Evolutionary conservation across 352 stramenopile species (phyloP).

Genomic region (Globisporangium barbulae): DNA sequence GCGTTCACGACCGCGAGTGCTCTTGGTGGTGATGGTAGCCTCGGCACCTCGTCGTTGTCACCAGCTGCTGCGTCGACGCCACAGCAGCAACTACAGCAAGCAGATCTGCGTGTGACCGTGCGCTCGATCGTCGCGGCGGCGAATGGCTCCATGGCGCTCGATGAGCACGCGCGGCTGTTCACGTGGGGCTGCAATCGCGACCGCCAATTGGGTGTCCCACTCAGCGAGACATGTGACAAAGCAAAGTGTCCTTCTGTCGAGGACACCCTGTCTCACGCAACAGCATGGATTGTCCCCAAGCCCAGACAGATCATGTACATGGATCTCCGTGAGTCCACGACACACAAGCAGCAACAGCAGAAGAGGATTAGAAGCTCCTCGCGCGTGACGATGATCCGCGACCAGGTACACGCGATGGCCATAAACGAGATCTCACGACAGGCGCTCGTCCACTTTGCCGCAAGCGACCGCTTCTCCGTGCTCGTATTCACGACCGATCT

Average conservation of each 20-base stretch:
- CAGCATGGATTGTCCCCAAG: not conserved
- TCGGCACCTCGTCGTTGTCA: not conserved
- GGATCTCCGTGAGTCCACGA: conserved; percentile 25
- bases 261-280: not conserved
- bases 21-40: not conserved
- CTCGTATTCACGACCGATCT: conserved; percentile 48
- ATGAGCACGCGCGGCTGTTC: conserved; percentile 49
- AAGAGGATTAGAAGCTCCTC: not conserved
- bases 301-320: conserved; percentile 46
- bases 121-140: conserved; percentile 27
- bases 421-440: conserved; percentile 8
- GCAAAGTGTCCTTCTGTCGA: not conserved
- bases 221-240: not conserved
- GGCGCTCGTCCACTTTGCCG: conserved; percentile 31
- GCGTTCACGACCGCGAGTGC: not conserved
- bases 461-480: conserved; percentile 44
- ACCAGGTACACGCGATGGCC: conserved; percentile 25
- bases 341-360: conserved; percentile 8
- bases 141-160: conserved; percentile 34
- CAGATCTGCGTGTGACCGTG: not conserved
- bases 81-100: conserved; percentile 10
- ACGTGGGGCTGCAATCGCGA: conserved; percentile 45
- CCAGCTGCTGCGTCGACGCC: not conserved
- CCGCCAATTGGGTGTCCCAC: conserved; percentile 32
- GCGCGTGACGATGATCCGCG: conserved; percentile 26